These are phyloP conservation scores for Recurvomyces mirabilis DNA, from an alignment of 495 filamentous ascomycete genomes.

Conservation along the genomic window DNA sequence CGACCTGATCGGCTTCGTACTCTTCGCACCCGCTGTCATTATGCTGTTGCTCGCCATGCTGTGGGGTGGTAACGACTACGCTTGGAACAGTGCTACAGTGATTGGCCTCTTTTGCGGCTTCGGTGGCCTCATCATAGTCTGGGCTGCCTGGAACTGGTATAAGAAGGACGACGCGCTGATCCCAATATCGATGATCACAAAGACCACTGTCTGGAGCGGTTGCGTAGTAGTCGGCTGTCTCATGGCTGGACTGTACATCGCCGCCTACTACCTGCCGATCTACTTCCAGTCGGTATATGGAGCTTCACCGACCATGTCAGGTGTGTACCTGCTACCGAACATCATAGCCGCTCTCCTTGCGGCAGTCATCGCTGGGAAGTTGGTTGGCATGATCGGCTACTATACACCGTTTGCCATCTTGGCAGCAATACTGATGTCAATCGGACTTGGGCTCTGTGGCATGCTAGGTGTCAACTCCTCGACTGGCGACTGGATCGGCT, in stretches of 20 bases:
- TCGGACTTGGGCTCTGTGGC: constrained; percentile 42
- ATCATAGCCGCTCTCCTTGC: constrained; percentile 2
- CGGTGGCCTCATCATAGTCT: constrained; percentile 33
- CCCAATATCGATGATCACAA: constrained; percentile 27
- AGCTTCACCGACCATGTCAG: constrained; percentile 2
- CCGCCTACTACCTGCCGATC: constrained; percentile 24
- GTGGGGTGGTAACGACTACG: constrained; percentile 30
- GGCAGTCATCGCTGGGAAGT: neutral
- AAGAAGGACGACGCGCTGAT: constrained; percentile 44
- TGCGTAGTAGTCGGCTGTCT: neutral
- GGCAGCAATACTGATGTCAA: constrained; percentile 21
- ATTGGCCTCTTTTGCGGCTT: constrained; percentile 44
- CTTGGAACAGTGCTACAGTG: constrained; percentile 38
- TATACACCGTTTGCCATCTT: constrained; percentile 38
- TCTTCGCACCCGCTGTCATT: constrained; percentile 37
- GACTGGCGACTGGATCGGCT: constrained; percentile 44
- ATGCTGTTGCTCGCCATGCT: constrained; percentile 43
- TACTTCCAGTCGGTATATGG: constrained; percentile 31
- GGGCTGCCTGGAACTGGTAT: constrained; percentile 37
- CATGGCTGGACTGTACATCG: constrained; percentile 2
- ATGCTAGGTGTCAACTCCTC: constrained; percentile 36
- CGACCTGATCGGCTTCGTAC: constrained; percentile 36
- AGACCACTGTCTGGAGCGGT: constrained; percentile 28
- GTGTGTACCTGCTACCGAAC: constrained; percentile 12
- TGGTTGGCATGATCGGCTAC: constrained; percentile 33